Conservation (phyloP, 148 eudicot genomes). For the Silene uniflora region DNA sequence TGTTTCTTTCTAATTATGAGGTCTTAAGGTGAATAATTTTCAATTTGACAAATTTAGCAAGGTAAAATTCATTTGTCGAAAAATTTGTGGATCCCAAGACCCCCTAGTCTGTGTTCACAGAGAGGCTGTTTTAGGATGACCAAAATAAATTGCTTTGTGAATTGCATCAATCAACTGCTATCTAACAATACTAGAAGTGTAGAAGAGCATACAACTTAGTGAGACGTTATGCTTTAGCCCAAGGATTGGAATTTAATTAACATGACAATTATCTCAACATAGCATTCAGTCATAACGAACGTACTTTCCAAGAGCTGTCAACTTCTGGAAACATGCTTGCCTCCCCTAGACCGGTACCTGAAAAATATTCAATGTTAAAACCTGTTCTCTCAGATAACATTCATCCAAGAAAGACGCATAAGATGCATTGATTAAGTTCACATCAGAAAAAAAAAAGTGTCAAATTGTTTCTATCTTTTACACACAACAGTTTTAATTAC, state of each 20-base stretch:
- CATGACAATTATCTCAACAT: slow-evolving; percentile 3
- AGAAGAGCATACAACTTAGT: background rate
- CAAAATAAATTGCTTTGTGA: background rate
- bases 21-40: background rate
- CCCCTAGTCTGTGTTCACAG: background rate
- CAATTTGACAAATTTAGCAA: background rate
- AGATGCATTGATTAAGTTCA: background rate
- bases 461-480: background rate
- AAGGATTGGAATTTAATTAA: background rate
- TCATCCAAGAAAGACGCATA: background rate
- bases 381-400: background rate
- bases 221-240: background rate
- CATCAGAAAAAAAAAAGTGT: background rate
- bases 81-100: background rate
- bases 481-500: background rate
- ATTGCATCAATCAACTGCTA: background rate
- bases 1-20: too few relatives aligned
- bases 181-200: background rate
- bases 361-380: slow-evolving; percentile 5
- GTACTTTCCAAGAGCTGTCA: slow-evolving; percentile 90
- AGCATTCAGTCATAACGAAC: slow-evolving; percentile 20
- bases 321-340: slow-evolving; percentile 86
- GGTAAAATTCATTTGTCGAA: background rate
- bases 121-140: background rate
- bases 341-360: slow-evolving; percentile 63